A percentile compares a stretch with the other conserved stretches of the same genome.
phyloP scores from a whole-genome alignment of 495 filamentous ascomycete genomes.

The Tuber umbilicatum region DNA sequence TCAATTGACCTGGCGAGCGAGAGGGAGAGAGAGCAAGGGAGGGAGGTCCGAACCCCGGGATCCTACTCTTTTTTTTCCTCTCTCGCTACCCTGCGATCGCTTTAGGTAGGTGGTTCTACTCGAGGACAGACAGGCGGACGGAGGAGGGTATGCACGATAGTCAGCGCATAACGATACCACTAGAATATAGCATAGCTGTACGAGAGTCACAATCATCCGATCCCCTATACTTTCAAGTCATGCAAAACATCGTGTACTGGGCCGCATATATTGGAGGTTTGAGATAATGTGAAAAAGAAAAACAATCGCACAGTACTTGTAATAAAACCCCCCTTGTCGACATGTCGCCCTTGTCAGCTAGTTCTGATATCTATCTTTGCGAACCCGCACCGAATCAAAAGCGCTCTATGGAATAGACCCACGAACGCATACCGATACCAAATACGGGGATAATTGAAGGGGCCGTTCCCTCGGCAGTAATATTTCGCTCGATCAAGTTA shows the following conservation, averaged over 20 bases:
- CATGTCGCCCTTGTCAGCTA: background rate
- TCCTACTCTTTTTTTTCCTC: background rate
- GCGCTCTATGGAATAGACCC: background rate
- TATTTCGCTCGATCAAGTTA: background rate
- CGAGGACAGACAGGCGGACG: background rate
- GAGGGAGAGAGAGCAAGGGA: background rate
- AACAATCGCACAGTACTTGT: background rate
- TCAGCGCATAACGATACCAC: background rate
- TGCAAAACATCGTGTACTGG: background rate
- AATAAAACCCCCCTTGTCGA: background rate
- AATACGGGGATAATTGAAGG: background rate
- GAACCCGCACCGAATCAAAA: background rate
- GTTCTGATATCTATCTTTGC: background rate
- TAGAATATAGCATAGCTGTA: background rate
- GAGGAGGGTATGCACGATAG: background rate
- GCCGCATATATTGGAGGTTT: slow-evolving; percentile 1
- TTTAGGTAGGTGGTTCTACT: background rate
- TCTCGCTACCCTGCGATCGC: background rate
- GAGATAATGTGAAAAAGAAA: background rate
- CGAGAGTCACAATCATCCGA: slow-evolving; percentile 1
- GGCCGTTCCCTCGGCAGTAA: too few relatives aligned
- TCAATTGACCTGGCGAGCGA: background rate
- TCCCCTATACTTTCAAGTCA: slow-evolving; percentile 1
- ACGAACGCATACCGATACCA: background rate
- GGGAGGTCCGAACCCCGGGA: background rate